Percentiles rank a stretch among this genome's conserved stretches.
phyloP scores from a whole-genome alignment of 1,284 basidiomycete species.

The Cerioporus squamosus region DNA sequence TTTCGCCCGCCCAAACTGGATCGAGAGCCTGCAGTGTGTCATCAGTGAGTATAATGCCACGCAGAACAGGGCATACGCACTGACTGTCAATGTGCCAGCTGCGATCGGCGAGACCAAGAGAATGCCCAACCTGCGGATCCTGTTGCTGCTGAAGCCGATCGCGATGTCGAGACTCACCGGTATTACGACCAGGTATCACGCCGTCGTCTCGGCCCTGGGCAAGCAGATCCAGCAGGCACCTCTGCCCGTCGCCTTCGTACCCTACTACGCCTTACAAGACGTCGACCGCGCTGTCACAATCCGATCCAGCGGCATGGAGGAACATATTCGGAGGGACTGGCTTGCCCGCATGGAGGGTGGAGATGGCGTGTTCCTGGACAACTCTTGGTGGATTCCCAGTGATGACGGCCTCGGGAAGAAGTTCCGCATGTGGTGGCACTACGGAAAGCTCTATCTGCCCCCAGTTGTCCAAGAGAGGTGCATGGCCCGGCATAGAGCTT shows the following conservation, averaged over 20 bases:
- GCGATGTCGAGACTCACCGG: neutral
- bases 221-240: neutral
- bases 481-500: too few relatives aligned
- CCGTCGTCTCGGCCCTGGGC: neutral
- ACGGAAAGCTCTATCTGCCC: neutral
- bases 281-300: neutral
- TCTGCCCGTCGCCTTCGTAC: neutral
- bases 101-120: neutral
- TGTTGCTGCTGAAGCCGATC: neutral
- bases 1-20: neutral
- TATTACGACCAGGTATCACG: neutral
- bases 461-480: neutral
- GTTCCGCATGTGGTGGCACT: neutral
- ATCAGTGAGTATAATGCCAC: neutral
- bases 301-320: neutral
- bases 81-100: neutral
- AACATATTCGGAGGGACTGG: conserved; percentile 2
- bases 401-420: neutral
- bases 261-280: neutral
- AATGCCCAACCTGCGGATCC: neutral
- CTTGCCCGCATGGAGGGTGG: neutral
- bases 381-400: neutral
- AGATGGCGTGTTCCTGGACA: neutral
- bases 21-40: neutral
- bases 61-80: neutral